Evolutionary conservation across 176 grass and related monocot species (phyloP), one percentile per base, ranked within the genome.

Genomic region (Triticum dicoccoides): DNA sequence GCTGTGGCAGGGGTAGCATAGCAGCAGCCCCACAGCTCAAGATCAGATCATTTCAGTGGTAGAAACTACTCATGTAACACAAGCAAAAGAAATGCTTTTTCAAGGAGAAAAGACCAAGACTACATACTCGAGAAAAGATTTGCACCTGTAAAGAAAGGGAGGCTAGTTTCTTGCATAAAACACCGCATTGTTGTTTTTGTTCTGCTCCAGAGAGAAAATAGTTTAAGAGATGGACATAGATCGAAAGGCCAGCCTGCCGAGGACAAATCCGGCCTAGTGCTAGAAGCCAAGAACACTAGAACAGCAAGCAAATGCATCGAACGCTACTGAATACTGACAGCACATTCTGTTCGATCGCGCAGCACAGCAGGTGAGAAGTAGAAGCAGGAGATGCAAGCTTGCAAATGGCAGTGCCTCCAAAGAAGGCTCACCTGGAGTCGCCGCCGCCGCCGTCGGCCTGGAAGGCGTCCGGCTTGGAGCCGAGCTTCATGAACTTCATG

Each of bases 401-500:
- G 80, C 66, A 39, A 49, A 41, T 73, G 69, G 42, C 25, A 27
- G 25, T 27, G 25, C 25, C 25, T 27, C 25, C 1, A 27, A 27
- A 27, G 25, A 27, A 27, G 25, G 9, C 63, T 81, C 76, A 95
- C 93, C 93, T 92, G 78, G 87, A 80, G 84, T 89, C 87, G 81
- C 34, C 61, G 80, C 34, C 59, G 80, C 45, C 51, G 65, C 84
- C 91, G 72, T 92, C 86, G 41, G 89, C 87, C 69, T 89, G 88
- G 86, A 95, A 95, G 68, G 91, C 81, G 70, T 95, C 93, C 49
- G 89, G 89, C 91, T 95, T 95, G 86, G 93, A 95, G 52, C 93
- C 93, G 45, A 95, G 93, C 86, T 92, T 95, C 93, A 95, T 95
- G 85, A 91, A 92, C 91, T 95, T 95, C 93, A 95, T 95, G 82